A percentile compares a stretch with the other conserved stretches of the same genome.
phyloP scores from a whole-genome alignment of 176 grass and related monocot genomes.

The Carex cristatella region DNA sequence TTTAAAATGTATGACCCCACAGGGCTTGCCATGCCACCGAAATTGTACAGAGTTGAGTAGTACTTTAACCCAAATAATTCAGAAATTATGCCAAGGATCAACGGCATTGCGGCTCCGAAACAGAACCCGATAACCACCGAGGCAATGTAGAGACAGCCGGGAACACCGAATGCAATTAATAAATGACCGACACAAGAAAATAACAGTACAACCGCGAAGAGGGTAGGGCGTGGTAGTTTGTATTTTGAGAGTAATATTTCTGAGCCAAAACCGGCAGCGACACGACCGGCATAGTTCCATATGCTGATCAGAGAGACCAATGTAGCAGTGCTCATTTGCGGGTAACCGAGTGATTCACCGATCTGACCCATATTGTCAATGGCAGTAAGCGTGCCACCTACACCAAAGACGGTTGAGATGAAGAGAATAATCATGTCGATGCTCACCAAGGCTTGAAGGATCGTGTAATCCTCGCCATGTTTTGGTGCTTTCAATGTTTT shows the following conservation, averaged over 20 bases:
- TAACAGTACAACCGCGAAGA: slow-evolving; percentile 31
- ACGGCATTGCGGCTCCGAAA: slow-evolving; percentile 76
- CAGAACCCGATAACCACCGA: slow-evolving; percentile 70
- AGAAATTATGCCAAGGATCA: slow-evolving; percentile 64
- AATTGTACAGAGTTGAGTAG: slow-evolving; percentile 90
- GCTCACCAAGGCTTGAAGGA: slow-evolving; percentile 74
- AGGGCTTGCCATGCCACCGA: slow-evolving; percentile 61
- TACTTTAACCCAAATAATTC: slow-evolving; percentile 85
- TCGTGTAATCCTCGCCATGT: slow-evolving; percentile 59
- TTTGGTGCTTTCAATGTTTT: slow-evolving; percentile 44
- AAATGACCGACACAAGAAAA: slow-evolving; percentile 51
- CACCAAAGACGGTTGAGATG: slow-evolving; percentile 57
- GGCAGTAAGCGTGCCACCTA: slow-evolving; percentile 74
- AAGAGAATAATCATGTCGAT: slow-evolving; percentile 72
- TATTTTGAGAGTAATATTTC: slow-evolving; percentile 49
- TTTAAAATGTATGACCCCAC: slow-evolving; percentile 64
- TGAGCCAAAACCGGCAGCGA: slow-evolving; percentile 53
- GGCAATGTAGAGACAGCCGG: slow-evolving; percentile 49
- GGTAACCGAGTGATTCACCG: slow-evolving; percentile 68
- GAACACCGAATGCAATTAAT: slow-evolving; percentile 48
- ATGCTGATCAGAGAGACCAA: slow-evolving; percentile 83
- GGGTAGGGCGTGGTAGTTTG: slow-evolving; percentile 51
- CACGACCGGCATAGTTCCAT: slow-evolving; percentile 68
- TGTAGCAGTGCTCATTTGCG: slow-evolving; percentile 38
- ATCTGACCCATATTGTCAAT: slow-evolving; percentile 84